Percentiles rank a stretch among this genome's conserved stretches.
phyloP scores from a whole-genome alignment of 768 basidiomycete species.

The Leccinum rimulosum region DNA sequence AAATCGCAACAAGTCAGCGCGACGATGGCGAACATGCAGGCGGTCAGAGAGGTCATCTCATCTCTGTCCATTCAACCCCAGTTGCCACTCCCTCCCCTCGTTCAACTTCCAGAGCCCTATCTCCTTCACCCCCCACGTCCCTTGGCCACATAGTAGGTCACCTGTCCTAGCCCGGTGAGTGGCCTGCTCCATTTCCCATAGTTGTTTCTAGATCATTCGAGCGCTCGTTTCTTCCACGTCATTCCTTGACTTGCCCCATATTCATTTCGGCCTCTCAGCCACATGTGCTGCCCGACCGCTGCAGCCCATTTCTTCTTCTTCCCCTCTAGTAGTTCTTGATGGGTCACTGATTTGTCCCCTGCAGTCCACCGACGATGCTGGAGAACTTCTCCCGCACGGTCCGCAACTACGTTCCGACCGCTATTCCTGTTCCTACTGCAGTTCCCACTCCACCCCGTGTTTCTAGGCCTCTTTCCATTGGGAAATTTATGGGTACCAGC shows the following conservation, averaged over 20 bases:
- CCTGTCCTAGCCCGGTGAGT: constrained; percentile 33
- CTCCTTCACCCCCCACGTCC: constrained; percentile 11
- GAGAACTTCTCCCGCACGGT: constrained; percentile 53
- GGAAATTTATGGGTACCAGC: constrained; percentile 38
- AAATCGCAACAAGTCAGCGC: constrained; percentile 15
- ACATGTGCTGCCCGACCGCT: constrained; percentile 20
- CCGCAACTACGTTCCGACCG: constrained; percentile 52
- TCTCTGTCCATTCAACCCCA: constrained; percentile 14
- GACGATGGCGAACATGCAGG: constrained; percentile 26
- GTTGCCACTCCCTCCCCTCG: constrained; percentile 14
- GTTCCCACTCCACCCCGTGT: constrained; percentile 48
- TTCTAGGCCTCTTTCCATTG: constrained; percentile 48
- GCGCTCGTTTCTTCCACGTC: constrained; percentile 7
- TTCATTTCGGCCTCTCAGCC: constrained; percentile 13
- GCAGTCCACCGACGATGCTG: constrained; percentile 48
- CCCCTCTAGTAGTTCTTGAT: not conserved
- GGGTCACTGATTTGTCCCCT: constrained; percentile 9
- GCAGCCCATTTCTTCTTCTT: not conserved
- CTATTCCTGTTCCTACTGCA: constrained; percentile 47
- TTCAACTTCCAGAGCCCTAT: constrained; percentile 9
- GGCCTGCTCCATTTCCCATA: not conserved
- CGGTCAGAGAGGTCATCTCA: constrained; percentile 23
- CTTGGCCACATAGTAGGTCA: constrained; percentile 29
- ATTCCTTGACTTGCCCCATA: constrained; percentile 5
- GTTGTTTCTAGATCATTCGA: constrained; percentile 8